Conservation (phyloP, 2,329 filamentous ascomycete species). For the Pseudonectria foliicola region DNA sequence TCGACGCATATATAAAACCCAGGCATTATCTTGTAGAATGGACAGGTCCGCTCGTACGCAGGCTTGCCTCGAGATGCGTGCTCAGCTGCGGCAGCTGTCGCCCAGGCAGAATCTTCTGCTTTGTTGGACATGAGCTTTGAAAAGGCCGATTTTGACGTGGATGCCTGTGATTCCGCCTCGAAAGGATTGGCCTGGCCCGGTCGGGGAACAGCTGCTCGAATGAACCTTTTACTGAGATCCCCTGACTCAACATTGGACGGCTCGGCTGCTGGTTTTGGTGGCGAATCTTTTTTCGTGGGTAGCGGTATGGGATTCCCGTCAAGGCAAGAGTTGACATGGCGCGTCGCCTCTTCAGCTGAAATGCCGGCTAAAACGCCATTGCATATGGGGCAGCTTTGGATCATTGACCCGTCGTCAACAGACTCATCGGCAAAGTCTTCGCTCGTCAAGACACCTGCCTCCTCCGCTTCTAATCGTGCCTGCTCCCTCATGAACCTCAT, state of each 20-base stretch:
- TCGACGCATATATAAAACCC: slow-evolving; percentile 91
- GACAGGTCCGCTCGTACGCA: slow-evolving; percentile 83
- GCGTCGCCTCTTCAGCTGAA: slow-evolving; percentile 59
- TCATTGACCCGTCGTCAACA: slow-evolving; percentile 24
- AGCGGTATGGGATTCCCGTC: slow-evolving; percentile 69
- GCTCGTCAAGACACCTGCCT: slow-evolving; percentile 34
- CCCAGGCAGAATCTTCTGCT: slow-evolving; percentile 86
- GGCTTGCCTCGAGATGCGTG: slow-evolving; percentile 73
- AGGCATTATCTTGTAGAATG: slow-evolving; percentile 97
- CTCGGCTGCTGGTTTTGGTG: slow-evolving; percentile 7
- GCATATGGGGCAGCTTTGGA: slow-evolving; percentile 68
- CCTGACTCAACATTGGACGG: slow-evolving; percentile 27
- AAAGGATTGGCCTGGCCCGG: slow-evolving; percentile 80
- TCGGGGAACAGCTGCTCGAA: slow-evolving; percentile 61
- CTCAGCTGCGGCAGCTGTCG: slow-evolving; percentile 74
- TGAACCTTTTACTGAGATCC: slow-evolving; percentile 50
- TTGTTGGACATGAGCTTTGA: slow-evolving; percentile 89
- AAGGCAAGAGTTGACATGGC: slow-evolving; percentile 89
- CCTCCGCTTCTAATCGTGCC: slow-evolving; percentile 55
- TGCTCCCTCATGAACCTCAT: slow-evolving; percentile 72
- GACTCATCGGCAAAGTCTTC: slow-evolving; percentile 29
- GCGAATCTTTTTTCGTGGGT: slow-evolving; percentile 22
- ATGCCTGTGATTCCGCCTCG: slow-evolving; percentile 36
- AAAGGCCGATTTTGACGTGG: slow-evolving; percentile 63
- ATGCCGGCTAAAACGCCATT: slow-evolving; percentile 53